Evolutionary conservation across 768 basidiomycete genomes (phyloP), one percentile per base, ranked within the genome.

Genomic region (Russula virescens): DNA sequence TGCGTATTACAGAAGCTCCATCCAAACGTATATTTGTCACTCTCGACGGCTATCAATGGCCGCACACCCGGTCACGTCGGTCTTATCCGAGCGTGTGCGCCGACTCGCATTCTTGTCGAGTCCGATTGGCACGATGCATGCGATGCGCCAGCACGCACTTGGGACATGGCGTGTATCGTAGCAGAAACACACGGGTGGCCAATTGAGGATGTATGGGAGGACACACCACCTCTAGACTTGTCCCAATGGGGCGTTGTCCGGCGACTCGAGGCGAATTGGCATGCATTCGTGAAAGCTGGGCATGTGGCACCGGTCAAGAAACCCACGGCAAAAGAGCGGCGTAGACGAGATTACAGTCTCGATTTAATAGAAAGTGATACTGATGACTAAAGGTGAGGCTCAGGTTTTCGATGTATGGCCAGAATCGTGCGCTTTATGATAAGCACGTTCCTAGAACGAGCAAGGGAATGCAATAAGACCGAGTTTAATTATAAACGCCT

Each of bases 21-120:
- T 65, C 69, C 75, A 5, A 98, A 98, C 73, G 78, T 87, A 55
- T 99, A 86, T 75, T 79, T 96, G 58, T 98, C 95, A 0, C 77
- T 96, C 13, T 97, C 95, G 1, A 91, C 88, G 0, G 84, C 82
- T 61, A 91, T 96, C 69, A 96, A 96, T 64, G 77, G 82, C 23
- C 85, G 88, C 45, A 88, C 89, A 8, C 74, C 79, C 6, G 82
- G 82, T 45, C 82, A 89, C 63, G 76, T 77, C 43, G 75, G 79
- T 2, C 79, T 98, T 21, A 87, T 96, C 54, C 74, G 79, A 47
- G 76, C 79, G 0, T 89, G 87, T 66, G 76, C 83, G 53, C 75
- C 84, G 2, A 72, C 82, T 63, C 84, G 92, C 25, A 79, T 98
- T 28, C 80, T 98, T 54, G 85, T 85, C 34, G 96, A 99, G 73